Evolutionary conservation across 495 filamentous ascomycete genomes (phyloP).

Genomic region (Aspergillus conjunctus): DNA sequence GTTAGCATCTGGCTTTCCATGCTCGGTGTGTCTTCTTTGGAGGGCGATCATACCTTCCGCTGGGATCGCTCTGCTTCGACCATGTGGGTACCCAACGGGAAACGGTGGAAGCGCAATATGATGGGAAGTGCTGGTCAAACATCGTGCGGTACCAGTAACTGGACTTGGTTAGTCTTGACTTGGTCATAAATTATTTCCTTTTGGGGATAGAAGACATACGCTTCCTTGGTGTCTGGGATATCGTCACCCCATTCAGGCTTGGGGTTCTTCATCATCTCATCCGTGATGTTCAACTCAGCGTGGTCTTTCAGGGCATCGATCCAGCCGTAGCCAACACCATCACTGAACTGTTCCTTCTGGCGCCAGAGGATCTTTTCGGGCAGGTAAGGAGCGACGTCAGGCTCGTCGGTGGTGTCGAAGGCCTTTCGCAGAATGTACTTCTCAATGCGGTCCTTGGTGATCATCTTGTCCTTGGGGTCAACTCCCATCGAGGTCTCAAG

Average conservation of each 20-base stretch:
- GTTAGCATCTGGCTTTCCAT: conserved; percentile 15
- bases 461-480: conserved; percentile 93
- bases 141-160: conserved; percentile 96
- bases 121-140: conserved; percentile 98
- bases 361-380: conserved; percentile 95
- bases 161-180: conserved; percentile 32
- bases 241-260: conserved; percentile 94
- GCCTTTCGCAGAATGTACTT: conserved; percentile 97
- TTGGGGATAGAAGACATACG: conserved; percentile 55
- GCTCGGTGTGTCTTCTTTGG: not conserved
- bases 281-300: conserved; percentile 82
- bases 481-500: conserved; percentile 88
- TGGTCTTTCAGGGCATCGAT: conserved; percentile 96
- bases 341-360: conserved; percentile 99
- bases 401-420: conserved; percentile 89
- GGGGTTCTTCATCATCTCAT: conserved; percentile 96
- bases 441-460: conserved; percentile 86
- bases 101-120: conserved; percentile 86
- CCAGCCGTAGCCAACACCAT: conserved; percentile 99
- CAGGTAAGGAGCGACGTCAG: conserved; percentile 76
- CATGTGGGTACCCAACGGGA: conserved; percentile 98
- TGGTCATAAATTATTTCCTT: not conserved
- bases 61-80: conserved; percentile 94
- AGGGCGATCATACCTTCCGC: conserved; percentile 69
- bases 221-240: conserved; percentile 94